phyloP scores from a whole-genome alignment of 1,284 basidiomycete genomes.

The Athelia sp. region DNA sequence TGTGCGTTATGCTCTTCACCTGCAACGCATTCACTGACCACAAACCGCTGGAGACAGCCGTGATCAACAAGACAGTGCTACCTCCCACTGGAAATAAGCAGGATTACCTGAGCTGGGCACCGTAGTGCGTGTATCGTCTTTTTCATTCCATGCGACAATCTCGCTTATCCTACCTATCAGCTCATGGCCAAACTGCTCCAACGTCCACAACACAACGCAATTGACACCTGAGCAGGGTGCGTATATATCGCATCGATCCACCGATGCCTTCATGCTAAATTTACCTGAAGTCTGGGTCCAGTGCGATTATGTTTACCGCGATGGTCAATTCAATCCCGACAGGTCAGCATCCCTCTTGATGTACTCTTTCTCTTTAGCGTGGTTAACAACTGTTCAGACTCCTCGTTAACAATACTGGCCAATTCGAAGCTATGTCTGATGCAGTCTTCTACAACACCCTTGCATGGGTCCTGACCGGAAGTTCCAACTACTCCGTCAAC shows the following conservation, averaged over 20 bases:
- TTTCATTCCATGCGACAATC: neutral
- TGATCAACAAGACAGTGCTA: constrained; percentile 30
- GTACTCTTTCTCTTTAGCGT: too few relatives aligned
- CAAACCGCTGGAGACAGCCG: constrained; percentile 23
- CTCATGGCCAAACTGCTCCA: constrained; percentile 56
- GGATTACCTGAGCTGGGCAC: constrained; percentile 53
- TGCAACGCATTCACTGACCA: neutral
- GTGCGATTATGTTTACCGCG: constrained; percentile 23
- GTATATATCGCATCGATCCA: constrained; percentile 3
- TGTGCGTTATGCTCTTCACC: constrained; percentile 29
- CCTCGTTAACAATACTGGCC: constrained; percentile 4
- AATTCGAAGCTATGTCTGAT: neutral
- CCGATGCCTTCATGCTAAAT: neutral
- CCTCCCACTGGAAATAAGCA: constrained; percentile 40
- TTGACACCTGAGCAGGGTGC: constrained; percentile 39
- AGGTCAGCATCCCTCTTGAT: constrained; percentile 1
- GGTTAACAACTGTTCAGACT: neutral
- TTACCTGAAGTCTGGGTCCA: constrained; percentile 13
- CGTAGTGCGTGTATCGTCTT: constrained; percentile 38
- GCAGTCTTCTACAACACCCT: constrained; percentile 45
- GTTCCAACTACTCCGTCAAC: constrained; percentile 26
- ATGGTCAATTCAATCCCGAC: constrained; percentile 30
- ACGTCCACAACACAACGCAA: constrained; percentile 39
- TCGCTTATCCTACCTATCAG: constrained; percentile 22
- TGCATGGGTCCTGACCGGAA: constrained; percentile 44